These are phyloP conservation scores for Trematosphaeria pertusa DNA, from an alignment of 2,329 filamentous ascomycete species.

Conservation along the genomic window DNA sequence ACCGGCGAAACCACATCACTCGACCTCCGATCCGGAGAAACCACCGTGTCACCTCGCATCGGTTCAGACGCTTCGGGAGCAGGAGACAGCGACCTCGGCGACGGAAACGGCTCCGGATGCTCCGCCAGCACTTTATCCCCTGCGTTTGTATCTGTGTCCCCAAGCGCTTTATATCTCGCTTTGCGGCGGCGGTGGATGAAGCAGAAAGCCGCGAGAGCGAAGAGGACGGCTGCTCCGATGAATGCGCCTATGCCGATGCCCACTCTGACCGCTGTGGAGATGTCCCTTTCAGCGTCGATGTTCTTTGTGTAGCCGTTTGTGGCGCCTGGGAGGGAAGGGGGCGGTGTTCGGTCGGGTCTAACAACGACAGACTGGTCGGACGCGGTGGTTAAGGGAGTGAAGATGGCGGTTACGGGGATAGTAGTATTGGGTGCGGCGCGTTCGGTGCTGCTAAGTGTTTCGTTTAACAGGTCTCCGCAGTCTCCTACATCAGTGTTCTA, in stretches of 20 bases:
- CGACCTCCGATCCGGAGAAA: too few relatives aligned
- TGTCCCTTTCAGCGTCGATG: constrained; percentile 1
- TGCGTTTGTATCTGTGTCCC: not conserved
- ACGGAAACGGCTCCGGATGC: not conserved
- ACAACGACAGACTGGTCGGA: constrained; percentile 6
- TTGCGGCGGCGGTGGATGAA: constrained; percentile 2
- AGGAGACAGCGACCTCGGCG: not conserved
- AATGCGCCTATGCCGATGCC: constrained; percentile 1
- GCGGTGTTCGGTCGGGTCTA: constrained; percentile 8
- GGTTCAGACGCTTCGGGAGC: too few relatives aligned
- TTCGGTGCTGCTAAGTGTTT: constrained; percentile 2
- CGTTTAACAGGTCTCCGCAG: constrained; percentile 14
- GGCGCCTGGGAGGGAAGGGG: constrained; percentile 5
- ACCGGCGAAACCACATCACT: too few relatives aligned
- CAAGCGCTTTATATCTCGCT: constrained; percentile 2
- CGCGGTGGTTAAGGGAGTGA: constrained; percentile 6
- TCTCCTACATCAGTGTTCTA: constrained; percentile 15
- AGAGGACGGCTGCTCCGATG: constrained; percentile 1
- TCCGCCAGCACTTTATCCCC: not conserved
- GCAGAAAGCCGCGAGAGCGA: constrained; percentile 1
- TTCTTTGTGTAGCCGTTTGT: not conserved
- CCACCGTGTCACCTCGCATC: too few relatives aligned
- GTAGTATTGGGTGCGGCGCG: not conserved
- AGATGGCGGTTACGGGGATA: constrained; percentile 5
- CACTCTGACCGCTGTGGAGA: constrained; percentile 4